phyloP scores from a whole-genome alignment of 495 filamentous ascomycete species.

The Penicillium dipodomyicola region DNA sequence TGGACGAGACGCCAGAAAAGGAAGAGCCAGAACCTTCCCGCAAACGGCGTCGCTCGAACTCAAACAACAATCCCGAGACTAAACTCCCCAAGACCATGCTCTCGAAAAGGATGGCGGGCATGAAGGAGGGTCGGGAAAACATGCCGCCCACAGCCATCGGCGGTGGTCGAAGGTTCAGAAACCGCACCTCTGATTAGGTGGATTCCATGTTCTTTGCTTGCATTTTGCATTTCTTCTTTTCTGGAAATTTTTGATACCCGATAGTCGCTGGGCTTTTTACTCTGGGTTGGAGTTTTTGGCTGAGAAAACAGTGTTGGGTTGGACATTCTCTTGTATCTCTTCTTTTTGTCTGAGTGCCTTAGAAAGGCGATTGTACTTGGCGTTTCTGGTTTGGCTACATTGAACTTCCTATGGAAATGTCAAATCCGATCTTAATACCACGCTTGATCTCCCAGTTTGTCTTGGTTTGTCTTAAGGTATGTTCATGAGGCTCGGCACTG shows the following conservation, averaged over 20 bases:
- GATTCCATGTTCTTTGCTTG: constrained; percentile 7
- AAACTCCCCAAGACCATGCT: constrained; percentile 23
- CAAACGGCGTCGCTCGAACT: constrained; percentile 52
- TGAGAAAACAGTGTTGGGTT: constrained; percentile 17
- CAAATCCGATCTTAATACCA: not conserved
- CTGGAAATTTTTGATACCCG: constrained; percentile 28
- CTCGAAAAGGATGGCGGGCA: constrained; percentile 44
- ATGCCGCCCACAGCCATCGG: constrained; percentile 42
- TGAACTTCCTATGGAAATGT: not conserved
- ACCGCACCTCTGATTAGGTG: constrained; percentile 27
- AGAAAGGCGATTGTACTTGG: constrained; percentile 4
- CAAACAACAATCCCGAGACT: constrained; percentile 11
- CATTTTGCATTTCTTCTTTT: constrained; percentile 9
- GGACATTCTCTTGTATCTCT: constrained; percentile 13
- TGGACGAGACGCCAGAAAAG: constrained; percentile 25
- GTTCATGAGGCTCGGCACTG: not conserved
- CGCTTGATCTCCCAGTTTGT: not conserved
- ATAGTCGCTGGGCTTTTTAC: constrained; percentile 21
- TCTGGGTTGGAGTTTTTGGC: constrained; percentile 25
- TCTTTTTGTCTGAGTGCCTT: constrained; percentile 5
- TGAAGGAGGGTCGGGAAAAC: constrained; percentile 62
- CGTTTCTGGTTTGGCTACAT: constrained; percentile 9
- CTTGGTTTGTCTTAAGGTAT: not conserved
- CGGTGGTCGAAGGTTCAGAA: constrained; percentile 29
- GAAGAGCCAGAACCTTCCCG: constrained; percentile 48